Conservation (phyloP, 2,329 filamentous ascomycete species). For the Neobulgaria alba region DNA sequence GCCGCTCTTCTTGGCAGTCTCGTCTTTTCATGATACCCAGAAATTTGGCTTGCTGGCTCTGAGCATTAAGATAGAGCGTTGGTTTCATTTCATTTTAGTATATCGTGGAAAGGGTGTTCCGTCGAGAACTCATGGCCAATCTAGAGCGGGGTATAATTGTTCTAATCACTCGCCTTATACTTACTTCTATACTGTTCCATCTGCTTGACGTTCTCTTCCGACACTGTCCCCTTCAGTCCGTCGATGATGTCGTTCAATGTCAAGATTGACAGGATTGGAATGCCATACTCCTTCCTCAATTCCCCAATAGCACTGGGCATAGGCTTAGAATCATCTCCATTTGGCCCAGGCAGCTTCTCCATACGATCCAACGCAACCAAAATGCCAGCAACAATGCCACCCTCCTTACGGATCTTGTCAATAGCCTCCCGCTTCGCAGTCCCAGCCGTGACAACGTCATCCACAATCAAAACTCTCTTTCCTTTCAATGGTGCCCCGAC, state of each 20-base stretch:
- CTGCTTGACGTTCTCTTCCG: constrained; percentile 52
- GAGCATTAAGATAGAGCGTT: not conserved
- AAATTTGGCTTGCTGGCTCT: constrained; percentile 2
- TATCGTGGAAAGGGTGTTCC: constrained; percentile 1
- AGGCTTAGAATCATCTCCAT: constrained; percentile 44
- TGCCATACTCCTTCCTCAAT: constrained; percentile 71
- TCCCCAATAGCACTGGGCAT: constrained; percentile 78
- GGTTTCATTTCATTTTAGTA: not conserved
- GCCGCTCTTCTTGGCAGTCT: constrained; percentile 1
- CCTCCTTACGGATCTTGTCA: constrained; percentile 76
- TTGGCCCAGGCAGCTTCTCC: constrained; percentile 65
- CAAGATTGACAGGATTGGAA: constrained; percentile 77
- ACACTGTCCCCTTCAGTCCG: constrained; percentile 53
- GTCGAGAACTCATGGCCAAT: not conserved
- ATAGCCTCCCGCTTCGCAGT: constrained; percentile 92
- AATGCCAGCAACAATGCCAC: constrained; percentile 77
- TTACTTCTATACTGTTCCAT: constrained; percentile 66
- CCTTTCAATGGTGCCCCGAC: constrained; percentile 80
- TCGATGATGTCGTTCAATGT: constrained; percentile 77
- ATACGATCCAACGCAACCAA: constrained; percentile 81
- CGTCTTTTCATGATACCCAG: constrained; percentile 18
- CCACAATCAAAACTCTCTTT: constrained; percentile 80
- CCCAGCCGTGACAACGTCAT: constrained; percentile 94
- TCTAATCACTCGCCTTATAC: constrained; percentile 50
- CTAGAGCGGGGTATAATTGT: not conserved